These are phyloP conservation scores for Sphagnum fallax DNA, from an alignment of 228 moss, liverwort and hornwort species.

Conservation along the genomic window DNA sequence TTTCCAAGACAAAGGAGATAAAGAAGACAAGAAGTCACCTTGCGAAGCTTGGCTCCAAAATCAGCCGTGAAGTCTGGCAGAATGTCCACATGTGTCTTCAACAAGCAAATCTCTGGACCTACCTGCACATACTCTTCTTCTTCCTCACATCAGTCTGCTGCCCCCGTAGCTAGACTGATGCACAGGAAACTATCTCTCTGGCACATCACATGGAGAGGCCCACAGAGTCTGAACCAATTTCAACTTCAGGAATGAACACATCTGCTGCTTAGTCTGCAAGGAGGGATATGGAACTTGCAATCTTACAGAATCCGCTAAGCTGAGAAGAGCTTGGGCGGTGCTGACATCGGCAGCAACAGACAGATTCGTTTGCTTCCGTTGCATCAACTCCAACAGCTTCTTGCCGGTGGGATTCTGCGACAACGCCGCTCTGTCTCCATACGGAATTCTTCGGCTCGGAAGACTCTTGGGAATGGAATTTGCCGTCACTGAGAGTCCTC, in stretches of 20 bases:
- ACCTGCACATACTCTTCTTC: slow-evolving; percentile 22
- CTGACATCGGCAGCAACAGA: slow-evolving; percentile 81
- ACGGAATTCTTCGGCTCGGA: slow-evolving; percentile 28
- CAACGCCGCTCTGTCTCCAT: slow-evolving; percentile 58
- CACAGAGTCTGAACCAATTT: too few species aligned
- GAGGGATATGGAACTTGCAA: not conserved
- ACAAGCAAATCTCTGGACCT: slow-evolving; percentile 84
- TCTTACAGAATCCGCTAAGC: slow-evolving; percentile 59
- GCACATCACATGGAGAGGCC: too few species aligned
- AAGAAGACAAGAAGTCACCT: slow-evolving; percentile 13
- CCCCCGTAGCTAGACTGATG: too few species aligned
- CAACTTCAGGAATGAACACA: too few species aligned
- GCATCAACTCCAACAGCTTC: slow-evolving; percentile 77
- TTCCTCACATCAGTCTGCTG: not conserved
- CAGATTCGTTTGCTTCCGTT: slow-evolving; percentile 81
- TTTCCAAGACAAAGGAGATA: too few species aligned
- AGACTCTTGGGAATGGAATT: not conserved
- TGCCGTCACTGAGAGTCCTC: slow-evolving; percentile 13
- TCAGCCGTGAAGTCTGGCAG: slow-evolving; percentile 86
- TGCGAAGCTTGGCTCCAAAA: slow-evolving; percentile 70
- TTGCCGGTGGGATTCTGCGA: slow-evolving; percentile 67
- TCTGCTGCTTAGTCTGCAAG: not conserved
- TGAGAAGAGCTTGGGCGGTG: slow-evolving; percentile 66
- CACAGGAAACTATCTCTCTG: too few species aligned
- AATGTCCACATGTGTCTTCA: slow-evolving; percentile 92